phyloP scores from a whole-genome alignment of 2,329 filamentous ascomycete species.

The Sporothrix protearum region DNA sequence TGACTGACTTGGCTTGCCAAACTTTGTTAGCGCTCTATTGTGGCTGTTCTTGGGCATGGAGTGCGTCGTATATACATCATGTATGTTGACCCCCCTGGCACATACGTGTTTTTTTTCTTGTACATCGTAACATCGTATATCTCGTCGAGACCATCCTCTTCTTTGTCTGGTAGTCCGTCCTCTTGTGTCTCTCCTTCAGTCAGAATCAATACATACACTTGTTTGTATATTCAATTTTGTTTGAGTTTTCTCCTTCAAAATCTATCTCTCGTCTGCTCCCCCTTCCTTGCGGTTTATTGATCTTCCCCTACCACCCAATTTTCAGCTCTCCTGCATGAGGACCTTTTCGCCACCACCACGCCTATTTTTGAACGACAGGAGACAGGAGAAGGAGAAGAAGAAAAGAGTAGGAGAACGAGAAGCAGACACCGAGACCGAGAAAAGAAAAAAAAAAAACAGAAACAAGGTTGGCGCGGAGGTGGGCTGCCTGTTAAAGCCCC shows the following conservation, averaged over 20 bases:
- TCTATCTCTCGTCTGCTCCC: neutral
- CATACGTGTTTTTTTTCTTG: constrained; percentile 1
- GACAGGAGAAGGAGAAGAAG: neutral
- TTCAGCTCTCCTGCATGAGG: neutral
- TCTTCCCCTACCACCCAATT: neutral
- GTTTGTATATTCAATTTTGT: neutral
- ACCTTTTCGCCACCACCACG: neutral
- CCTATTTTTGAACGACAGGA: neutral
- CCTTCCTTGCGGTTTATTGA: neutral
- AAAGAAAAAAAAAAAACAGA: neutral
- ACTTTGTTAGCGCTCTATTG: constrained; percentile 5
- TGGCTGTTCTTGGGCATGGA: neutral
- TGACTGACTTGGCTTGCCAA: constrained; percentile 5
- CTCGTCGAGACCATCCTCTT: neutral
- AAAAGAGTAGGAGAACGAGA: neutral
- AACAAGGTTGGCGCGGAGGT: neutral
- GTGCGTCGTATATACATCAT: neutral
- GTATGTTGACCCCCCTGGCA: constrained; percentile 3
- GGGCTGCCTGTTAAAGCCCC: neutral
- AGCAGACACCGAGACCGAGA: neutral
- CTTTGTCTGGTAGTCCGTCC: neutral
- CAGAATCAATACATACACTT: neutral
- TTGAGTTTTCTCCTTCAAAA: neutral
- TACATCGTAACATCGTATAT: constrained; percentile 6
- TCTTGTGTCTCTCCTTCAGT: neutral